These are phyloP conservation scores for Pichia sp. DNA, from an alignment of 1,139 yeast genomes.

Conservation along the genomic window DNA sequence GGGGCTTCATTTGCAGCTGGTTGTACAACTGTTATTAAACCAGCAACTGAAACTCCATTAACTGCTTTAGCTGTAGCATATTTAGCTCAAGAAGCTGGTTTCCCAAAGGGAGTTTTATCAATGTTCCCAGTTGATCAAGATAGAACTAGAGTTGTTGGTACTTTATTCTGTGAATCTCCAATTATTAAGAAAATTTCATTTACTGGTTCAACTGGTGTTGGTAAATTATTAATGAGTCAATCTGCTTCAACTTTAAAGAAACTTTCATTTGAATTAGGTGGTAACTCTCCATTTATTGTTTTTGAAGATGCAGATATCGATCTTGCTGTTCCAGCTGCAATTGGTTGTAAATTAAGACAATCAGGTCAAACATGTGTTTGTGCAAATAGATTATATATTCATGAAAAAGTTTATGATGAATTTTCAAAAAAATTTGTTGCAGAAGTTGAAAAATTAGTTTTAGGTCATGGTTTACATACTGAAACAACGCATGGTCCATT, in stretches of 20 bases:
- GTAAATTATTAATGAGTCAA: constrained; percentile 76
- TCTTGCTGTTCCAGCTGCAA: constrained; percentile 67
- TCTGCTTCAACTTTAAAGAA: constrained; percentile 77
- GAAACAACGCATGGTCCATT: constrained; percentile 79
- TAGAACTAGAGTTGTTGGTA: constrained; percentile 55
- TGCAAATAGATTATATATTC: constrained; percentile 72
- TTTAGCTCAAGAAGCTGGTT: constrained; percentile 73
- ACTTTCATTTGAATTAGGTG: constrained; percentile 84
- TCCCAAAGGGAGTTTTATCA: constrained; percentile 78
- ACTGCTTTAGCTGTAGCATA: constrained; percentile 78
- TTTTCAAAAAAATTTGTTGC: constrained; percentile 48
- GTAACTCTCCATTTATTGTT: constrained; percentile 89
- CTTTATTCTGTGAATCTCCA: constrained; percentile 65
- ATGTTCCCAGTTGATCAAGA: constrained; percentile 54
- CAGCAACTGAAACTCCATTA: constrained; percentile 87
- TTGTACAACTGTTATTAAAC: constrained; percentile 85
- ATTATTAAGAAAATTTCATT: constrained; percentile 73
- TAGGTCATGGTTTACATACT: constrained; percentile 71
- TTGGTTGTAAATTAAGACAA: constrained; percentile 66
- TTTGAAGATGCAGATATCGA: constrained; percentile 83
- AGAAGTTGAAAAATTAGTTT: constrained; percentile 47
- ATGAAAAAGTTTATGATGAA: constrained; percentile 55
- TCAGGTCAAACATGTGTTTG: constrained; percentile 84
- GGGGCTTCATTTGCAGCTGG: constrained; percentile 96
- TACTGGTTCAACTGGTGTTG: constrained; percentile 91